These are phyloP conservation scores for Beta lomatogona DNA, from an alignment of 179 eudicot species.

Conservation along the genomic window DNA sequence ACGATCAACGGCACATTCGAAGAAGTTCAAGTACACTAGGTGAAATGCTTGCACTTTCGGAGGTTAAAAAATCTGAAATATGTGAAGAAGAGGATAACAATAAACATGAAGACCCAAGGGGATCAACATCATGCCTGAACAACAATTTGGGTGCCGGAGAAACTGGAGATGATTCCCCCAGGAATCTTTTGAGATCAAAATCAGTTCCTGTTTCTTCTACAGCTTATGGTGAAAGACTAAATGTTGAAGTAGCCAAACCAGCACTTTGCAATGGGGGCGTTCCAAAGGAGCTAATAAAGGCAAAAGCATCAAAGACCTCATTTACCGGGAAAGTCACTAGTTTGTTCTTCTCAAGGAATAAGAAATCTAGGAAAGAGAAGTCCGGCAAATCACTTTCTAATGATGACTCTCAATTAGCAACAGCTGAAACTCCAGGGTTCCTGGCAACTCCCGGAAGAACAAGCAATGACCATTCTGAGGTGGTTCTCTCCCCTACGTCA, in stretches of 20 bases:
- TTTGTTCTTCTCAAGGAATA: constrained; percentile 77
- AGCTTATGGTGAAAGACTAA: constrained; percentile 39
- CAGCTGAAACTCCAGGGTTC: constrained; percentile 30
- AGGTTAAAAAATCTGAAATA: constrained; percentile 48
- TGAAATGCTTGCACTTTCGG: constrained; percentile 98
- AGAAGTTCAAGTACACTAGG: constrained; percentile 89
- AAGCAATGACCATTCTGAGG: constrained; percentile 38
- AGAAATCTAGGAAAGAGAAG: constrained; percentile 57
- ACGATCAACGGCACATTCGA: constrained; percentile 59
- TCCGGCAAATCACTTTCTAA: constrained; percentile 38
- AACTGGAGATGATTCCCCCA: constrained; percentile 43
- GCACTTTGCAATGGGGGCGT: constrained; percentile 32
- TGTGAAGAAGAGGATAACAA: constrained; percentile 42
- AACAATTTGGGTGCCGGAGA: constrained; percentile 36
- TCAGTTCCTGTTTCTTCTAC: constrained; percentile 71
- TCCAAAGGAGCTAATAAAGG: constrained; percentile 50
- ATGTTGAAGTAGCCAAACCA: constrained; percentile 38
- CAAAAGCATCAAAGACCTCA: constrained; percentile 52
- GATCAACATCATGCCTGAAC: constrained; percentile 46
- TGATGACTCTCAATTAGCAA: constrained; percentile 35
- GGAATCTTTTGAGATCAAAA: constrained; percentile 69
- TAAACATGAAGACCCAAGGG: constrained; percentile 43
- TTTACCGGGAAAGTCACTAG: constrained; percentile 76
- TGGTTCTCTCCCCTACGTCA: constrained; percentile 37
- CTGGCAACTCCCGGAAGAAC: constrained; percentile 33